These are phyloP conservation scores for Pythium guiyangense DNA, from an alignment of 352 stramenopile species.

Conservation along the genomic window DNA sequence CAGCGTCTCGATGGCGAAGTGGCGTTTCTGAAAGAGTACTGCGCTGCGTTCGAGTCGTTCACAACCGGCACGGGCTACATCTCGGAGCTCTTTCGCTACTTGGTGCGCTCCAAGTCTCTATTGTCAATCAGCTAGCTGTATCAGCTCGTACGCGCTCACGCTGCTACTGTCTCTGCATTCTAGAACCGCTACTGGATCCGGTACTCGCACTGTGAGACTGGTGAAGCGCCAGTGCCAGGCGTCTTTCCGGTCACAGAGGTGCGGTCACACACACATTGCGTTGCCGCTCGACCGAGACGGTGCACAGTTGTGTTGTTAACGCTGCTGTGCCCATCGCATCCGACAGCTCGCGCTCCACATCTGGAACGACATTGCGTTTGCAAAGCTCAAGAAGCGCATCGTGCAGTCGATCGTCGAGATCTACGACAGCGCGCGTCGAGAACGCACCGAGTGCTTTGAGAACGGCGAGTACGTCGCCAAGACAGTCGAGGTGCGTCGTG, in stretches of 20 bases:
- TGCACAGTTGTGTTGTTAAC: not conserved
- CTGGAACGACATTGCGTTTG: conserved; percentile 78
- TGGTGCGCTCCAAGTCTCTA: conserved; percentile 23
- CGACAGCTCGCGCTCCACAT: conserved; percentile 76
- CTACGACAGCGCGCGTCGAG: conserved; percentile 47
- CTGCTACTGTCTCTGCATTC: not conserved
- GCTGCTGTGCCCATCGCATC: not conserved
- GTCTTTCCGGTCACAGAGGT: conserved; percentile 84
- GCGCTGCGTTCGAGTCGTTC: conserved; percentile 63
- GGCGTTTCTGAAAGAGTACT: conserved; percentile 70
- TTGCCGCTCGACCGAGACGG: not conserved
- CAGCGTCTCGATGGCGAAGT: conserved; percentile 51
- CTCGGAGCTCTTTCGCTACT: conserved; percentile 79
- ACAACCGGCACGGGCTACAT: conserved; percentile 73
- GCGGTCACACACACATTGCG: not conserved
- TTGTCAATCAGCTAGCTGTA: not conserved
- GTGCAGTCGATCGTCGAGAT: conserved; percentile 61
- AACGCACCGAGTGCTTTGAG: conserved; percentile 62
- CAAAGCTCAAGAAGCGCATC: conserved; percentile 64
- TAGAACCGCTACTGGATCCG: conserved; percentile 87
- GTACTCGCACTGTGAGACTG: conserved; percentile 83
- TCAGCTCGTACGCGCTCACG: not conserved
- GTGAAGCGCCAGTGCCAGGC: conserved; percentile 74
- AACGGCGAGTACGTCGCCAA: conserved; percentile 62
- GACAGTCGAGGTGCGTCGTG: conserved; percentile 51